phyloP scores from a whole-genome alignment of 345 rosid species.

The Adansonia digitata region DNA sequence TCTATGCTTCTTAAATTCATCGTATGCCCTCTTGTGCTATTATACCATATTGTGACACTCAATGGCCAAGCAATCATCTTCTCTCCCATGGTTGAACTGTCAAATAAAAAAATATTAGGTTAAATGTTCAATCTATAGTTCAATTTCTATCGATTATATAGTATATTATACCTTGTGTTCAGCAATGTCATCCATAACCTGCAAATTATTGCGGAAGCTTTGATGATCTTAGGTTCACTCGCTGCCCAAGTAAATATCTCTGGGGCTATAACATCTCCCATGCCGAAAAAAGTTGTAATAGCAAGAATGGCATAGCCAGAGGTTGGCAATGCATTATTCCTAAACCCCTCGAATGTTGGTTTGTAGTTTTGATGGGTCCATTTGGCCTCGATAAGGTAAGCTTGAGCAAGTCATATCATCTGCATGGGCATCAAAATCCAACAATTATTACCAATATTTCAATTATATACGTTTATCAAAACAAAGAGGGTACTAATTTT shows the following conservation, averaged over 20 bases:
- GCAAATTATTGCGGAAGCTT: slow-evolving; percentile 7
- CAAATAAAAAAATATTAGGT: too few species aligned
- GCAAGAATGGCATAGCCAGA: slow-evolving; percentile 2
- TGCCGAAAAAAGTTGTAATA: too few species aligned
- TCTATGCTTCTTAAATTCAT: too few species aligned
- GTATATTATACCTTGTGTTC: neutral
- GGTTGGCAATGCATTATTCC: slow-evolving; percentile 8
- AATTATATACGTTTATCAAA: too few species aligned
- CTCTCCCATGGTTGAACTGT: too few species aligned
- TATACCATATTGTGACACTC: too few species aligned
- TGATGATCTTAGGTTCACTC: slow-evolving; percentile 10
- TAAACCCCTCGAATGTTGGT: too few species aligned
- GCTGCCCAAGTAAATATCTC: slow-evolving; percentile 19
- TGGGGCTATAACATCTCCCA: slow-evolving; percentile 15
- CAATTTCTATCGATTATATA: neutral
- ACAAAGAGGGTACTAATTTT: too few species aligned
- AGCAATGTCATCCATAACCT: slow-evolving; percentile 28
- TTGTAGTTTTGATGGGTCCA: too few species aligned
- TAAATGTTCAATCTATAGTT: neutral
- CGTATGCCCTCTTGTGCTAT: too few species aligned
- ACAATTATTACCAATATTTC: too few species aligned
- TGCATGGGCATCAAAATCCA: neutral
- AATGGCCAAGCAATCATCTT: too few species aligned
- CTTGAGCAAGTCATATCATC: slow-evolving; percentile 19
- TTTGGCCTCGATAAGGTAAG: slow-evolving; percentile 24